Percentiles rank a stretch among this genome's conserved stretches.
Conservation (phyloP, 2,329 filamentous ascomycete genomes). For the Fusarium palustre region DNA sequence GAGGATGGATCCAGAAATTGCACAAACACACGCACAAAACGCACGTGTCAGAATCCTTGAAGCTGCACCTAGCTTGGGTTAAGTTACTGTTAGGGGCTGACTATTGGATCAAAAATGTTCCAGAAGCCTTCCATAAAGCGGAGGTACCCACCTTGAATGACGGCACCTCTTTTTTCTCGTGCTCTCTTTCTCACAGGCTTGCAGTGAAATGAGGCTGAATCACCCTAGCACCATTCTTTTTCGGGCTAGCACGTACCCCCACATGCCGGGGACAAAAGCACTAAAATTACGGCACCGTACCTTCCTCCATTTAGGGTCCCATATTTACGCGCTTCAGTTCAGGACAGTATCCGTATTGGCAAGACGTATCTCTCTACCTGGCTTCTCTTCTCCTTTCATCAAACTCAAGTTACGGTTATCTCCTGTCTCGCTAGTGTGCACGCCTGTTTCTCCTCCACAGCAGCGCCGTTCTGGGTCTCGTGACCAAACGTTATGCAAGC, state of each 20-base stretch:
- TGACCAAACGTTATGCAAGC: constrained; percentile 26
- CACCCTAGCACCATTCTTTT: constrained; percentile 28
- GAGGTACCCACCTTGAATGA: constrained; percentile 31
- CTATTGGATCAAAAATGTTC: constrained; percentile 41
- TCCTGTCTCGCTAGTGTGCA: constrained; percentile 26
- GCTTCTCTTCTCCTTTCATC: constrained; percentile 1
- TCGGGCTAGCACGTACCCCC: constrained; percentile 34
- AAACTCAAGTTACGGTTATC: constrained; percentile 9
- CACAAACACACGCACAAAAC: constrained; percentile 43
- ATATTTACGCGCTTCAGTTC: constrained; percentile 22
- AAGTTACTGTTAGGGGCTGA: not conserved
- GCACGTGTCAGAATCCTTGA: constrained; percentile 38
- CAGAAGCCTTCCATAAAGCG: constrained; percentile 45
- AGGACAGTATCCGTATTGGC: not conserved
- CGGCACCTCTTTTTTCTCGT: constrained; percentile 31
- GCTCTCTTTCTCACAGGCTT: not conserved
- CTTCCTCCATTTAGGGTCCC: constrained; percentile 26
- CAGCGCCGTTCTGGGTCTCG: constrained; percentile 24
- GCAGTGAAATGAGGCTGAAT: constrained; percentile 44
- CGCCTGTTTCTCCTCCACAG: not conserved
- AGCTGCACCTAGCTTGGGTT: not conserved
- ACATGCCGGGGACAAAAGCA: constrained; percentile 24
- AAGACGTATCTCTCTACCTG: not conserved
- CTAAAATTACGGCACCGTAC: constrained; percentile 23
- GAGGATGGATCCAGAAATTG: constrained; percentile 21